These are phyloP conservation scores for Triangularia verruculosa DNA, from an alignment of 2,329 filamentous ascomycete species.

Conservation along the genomic window DNA sequence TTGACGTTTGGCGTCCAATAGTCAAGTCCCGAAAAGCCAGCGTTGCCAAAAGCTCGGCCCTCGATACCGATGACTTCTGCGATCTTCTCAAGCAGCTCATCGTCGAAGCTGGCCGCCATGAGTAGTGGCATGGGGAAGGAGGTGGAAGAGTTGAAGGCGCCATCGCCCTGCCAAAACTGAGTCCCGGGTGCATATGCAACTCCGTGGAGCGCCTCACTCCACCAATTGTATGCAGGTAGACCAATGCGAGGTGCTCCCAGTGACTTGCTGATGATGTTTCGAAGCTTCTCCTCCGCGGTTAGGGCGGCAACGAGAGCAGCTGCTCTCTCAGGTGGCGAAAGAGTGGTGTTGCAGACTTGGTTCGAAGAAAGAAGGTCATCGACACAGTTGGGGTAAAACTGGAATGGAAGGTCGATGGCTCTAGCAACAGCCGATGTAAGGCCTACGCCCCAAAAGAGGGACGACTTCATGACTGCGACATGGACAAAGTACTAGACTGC, in stretches of 20 bases:
- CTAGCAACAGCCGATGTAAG: not conserved
- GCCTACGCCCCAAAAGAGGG: not conserved
- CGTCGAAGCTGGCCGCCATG: constrained; percentile 63
- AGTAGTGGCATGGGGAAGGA: constrained; percentile 64
- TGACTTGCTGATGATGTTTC: constrained; percentile 35
- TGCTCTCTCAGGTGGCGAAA: constrained; percentile 38
- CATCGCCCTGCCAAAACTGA: constrained; percentile 45
- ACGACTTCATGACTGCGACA: constrained; percentile 3
- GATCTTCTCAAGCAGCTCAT: constrained; percentile 56
- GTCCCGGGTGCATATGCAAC: constrained; percentile 51
- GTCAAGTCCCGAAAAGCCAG: constrained; percentile 51
- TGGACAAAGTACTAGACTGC: not conserved
- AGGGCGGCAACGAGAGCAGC: constrained; percentile 49
- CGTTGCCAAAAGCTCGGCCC: constrained; percentile 62
- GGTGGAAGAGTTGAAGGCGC: constrained; percentile 58
- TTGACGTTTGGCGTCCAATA: constrained; percentile 69
- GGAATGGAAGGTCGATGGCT: constrained; percentile 11
- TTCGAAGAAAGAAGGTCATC: constrained; percentile 5
- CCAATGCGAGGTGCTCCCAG: constrained; percentile 52
- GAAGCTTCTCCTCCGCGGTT: constrained; percentile 52
- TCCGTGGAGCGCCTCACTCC: constrained; percentile 58
- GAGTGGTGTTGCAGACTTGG: constrained; percentile 12
- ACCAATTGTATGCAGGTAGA: constrained; percentile 55
- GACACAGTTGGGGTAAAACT: constrained; percentile 12
- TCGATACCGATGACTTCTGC: constrained; percentile 56